Evolutionary conservation across 2,329 filamentous ascomycete genomes (phyloP).

Genomic region (Monilinia aucupariae): DNA sequence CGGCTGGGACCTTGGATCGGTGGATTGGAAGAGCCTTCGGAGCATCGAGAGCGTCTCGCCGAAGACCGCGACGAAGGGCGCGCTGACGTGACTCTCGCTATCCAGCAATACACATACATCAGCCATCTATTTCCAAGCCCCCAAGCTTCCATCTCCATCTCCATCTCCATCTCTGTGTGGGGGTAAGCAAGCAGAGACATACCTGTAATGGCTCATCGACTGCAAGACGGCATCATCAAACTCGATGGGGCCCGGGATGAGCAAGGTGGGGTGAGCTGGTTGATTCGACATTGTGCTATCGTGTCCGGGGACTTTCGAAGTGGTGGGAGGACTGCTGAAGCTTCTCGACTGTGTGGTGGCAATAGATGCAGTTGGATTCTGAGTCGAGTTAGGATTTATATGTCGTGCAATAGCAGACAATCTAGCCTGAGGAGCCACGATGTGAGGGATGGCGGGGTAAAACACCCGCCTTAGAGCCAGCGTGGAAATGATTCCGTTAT

Average conservation of each 20-base stretch:
- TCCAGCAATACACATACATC: conserved; percentile 11
- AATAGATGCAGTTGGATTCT: neutral
- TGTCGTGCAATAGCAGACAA: conserved; percentile 37
- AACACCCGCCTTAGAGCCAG: conserved; percentile 14
- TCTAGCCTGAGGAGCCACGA: conserved; percentile 24
- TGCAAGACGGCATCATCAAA: conserved; percentile 95
- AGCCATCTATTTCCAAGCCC: conserved; percentile 14
- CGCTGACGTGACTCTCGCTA: conserved; percentile 90
- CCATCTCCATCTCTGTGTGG: too few species aligned
- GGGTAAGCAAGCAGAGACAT: conserved; percentile 31
- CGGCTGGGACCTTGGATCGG: conserved; percentile 74
- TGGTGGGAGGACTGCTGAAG: conserved; percentile 15
- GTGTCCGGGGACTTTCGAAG: neutral
- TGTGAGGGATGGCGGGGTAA: conserved; percentile 21
- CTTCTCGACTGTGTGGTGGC: neutral
- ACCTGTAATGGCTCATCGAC: conserved; percentile 94
- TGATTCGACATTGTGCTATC: conserved; percentile 52
- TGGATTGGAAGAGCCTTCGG: conserved; percentile 90
- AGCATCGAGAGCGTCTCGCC: conserved; percentile 83
- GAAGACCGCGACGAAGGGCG: conserved; percentile 83
- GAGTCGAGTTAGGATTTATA: conserved; percentile 22
- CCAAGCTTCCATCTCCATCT: neutral
- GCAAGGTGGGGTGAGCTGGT: conserved; percentile 62
- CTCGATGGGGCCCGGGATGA: conserved; percentile 97
- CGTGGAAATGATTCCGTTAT: conserved; percentile 4